Evolutionary conservation across 2,329 filamentous ascomycete genomes (phyloP), one percentile per base, ranked within the genome.

Genomic region (Penicillium hordei): DNA sequence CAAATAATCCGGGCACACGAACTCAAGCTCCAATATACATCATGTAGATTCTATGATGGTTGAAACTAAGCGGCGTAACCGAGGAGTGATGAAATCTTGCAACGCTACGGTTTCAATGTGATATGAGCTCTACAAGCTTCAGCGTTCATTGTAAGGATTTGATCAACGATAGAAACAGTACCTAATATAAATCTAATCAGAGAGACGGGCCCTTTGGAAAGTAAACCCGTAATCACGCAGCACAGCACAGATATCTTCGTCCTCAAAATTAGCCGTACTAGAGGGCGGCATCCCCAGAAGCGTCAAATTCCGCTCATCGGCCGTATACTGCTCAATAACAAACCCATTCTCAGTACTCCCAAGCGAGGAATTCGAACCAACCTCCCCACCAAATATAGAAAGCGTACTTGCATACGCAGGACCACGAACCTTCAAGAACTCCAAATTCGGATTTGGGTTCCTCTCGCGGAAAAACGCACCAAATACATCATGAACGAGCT

Each of bases 211-310:
- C 27, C 60, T 55, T 42, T 69, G 60, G 43, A 68, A 69, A 3
- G 65, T 69, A 55, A 62, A 69, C 38, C 67, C 67, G 53, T 63
- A 66, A n/a, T 66, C 59, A 43, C 60, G 59, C 50, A 69, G 62
- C 3, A 69, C 64, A 1, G 31, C 23, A 60, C 67, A 69, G 48
- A 62, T 60, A n/a, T 53, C 55, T 19, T 58, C 48, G 4, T 57
- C 4, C 3, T 51, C 58, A 0, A 64, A 62, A 25, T 67, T 66
- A 15, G 36, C 19, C n/a, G 46, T 53, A 33, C 7, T 46, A 0
- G 51, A 48, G 10, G 64, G 66, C 10, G 50, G 57, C 48, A 64
- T 59, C 0, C 58, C 63, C 21, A 69, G 17, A 29, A 67, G 27
- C n/a, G 59, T 59, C 13, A 68, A 33, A 2, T 60, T 59, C 5